Base-by-base conservation (phyloP, 768 basidiomycete species). In the Trametes coccinea region DNA sequence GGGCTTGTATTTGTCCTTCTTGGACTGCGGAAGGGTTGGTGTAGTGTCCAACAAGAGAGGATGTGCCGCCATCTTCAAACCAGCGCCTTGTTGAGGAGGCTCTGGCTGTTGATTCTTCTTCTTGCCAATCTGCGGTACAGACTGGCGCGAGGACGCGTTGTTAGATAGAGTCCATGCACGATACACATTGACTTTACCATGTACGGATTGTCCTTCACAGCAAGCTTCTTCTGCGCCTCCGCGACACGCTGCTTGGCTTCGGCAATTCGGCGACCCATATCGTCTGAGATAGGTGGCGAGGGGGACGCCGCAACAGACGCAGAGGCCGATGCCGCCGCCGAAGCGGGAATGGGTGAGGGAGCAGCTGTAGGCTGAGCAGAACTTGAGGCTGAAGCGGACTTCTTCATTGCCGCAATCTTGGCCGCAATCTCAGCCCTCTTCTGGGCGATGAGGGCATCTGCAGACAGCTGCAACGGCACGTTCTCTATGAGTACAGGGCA, bases 1-100 rank as follows among this genome's bases (percentile, higher is more conserved):
- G 16, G 96, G 94, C 72, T 95, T 96, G 76, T 97, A 97, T 63
- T 90, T 78, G 73, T 97, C 93, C 74, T 95, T 93, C 76, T 91
- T 92, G 30, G 87, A 88, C 74, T 88, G 87, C 2, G 82, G 83
- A 3, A 81, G 76, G 2, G 76, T 69, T 6, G 83, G 78, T 0
- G 88, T 82, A 4, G 78, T 82, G 47, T 94, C 92, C 40, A 95
- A 79, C 29, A 96, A 74, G 27, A 95, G 78, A 2, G 93, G 93
- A 72, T 95, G 93, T 0, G 93, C 93, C 2, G 92, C 87, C 90
- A 95, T 94, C 73, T 92, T 92, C 55, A 95, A 77, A 14, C 92
- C 92, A 4, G 87, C 87, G 50, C 92, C 90, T 73, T 89, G 89
- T 44, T 89, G 92, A 2, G 85, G 77, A 41, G 85, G 82, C 60